These are phyloP conservation scores for Calonectria leucothoes DNA, from an alignment of 2,329 filamentous ascomycete species.

Conservation along the genomic window DNA sequence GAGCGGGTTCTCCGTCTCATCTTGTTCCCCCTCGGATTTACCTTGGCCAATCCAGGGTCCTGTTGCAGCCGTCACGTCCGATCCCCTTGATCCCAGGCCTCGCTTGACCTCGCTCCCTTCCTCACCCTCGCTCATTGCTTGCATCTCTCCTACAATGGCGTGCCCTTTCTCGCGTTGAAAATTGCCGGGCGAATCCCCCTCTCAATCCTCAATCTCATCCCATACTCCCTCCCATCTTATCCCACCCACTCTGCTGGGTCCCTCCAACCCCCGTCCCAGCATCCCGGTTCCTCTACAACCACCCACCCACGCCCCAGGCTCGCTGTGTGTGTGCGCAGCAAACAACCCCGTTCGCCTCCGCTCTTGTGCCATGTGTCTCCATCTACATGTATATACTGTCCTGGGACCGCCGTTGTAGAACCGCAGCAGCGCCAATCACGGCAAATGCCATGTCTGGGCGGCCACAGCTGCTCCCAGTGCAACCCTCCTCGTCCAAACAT, in stretches of 20 bases:
- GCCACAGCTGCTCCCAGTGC: neutral
- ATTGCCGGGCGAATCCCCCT: neutral
- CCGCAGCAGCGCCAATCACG: neutral
- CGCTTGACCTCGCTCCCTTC: neutral
- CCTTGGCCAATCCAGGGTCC: neutral
- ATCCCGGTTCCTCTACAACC: neutral
- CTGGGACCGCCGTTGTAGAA: neutral
- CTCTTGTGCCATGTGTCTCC: neutral
- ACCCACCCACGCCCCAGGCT: neutral
- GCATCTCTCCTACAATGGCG: neutral
- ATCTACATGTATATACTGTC: neutral
- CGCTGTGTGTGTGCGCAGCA: neutral
- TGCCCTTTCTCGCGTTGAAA: neutral
- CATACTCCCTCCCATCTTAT: neutral
- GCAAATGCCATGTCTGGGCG: neutral
- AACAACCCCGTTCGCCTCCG: neutral
- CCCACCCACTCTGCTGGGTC: constrained; percentile 11
- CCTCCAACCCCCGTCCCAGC: neutral
- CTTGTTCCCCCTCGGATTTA: neutral
- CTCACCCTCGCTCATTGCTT: neutral
- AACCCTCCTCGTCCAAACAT: neutral
- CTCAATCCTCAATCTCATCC: neutral
- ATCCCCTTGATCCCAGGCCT: constrained; percentile 4
- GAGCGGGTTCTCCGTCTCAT: neutral
- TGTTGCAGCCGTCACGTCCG: neutral